Conservation (phyloP, 306 rosid genomes). For the Dryas octopetala region DNA sequence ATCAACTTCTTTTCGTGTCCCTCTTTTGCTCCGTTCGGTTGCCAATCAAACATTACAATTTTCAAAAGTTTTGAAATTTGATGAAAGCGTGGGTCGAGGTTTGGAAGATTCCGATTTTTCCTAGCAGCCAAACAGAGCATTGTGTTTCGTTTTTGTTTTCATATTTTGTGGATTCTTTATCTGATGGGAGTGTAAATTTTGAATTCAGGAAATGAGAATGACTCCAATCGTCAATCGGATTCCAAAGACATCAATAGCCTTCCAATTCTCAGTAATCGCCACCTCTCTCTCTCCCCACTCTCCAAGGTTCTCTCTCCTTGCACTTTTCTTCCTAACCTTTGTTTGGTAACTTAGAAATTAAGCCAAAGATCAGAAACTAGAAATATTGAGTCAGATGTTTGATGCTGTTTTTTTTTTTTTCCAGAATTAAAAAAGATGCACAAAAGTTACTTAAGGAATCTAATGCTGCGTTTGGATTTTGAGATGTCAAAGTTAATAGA, state of each 20-base stretch:
- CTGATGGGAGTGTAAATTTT: neutral
- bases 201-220: conserved; percentile 56
- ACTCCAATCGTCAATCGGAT: conserved; percentile 43
- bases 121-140: neutral
- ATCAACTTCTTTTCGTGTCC: neutral
- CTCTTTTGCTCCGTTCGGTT: neutral
- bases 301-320: conserved; percentile 48
- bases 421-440: neutral
- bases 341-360: neutral
- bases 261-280: conserved; percentile 58
- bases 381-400: neutral
- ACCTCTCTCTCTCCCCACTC: conserved; percentile 74
- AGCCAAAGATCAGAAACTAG: neutral
- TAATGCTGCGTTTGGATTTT: neutral
- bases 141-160: neutral
- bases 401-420: neutral
- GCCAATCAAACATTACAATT: neutral
- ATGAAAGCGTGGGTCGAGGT: neutral
- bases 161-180: neutral
- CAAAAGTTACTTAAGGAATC: neutral
- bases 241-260: conserved; percentile 45
- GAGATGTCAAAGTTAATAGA: neutral
- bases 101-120: neutral
- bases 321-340: neutral
- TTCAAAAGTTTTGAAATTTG: neutral